These are phyloP conservation scores for Erodium maritimum DNA, from an alignment of 345 rosid species.

Conservation along the genomic window DNA sequence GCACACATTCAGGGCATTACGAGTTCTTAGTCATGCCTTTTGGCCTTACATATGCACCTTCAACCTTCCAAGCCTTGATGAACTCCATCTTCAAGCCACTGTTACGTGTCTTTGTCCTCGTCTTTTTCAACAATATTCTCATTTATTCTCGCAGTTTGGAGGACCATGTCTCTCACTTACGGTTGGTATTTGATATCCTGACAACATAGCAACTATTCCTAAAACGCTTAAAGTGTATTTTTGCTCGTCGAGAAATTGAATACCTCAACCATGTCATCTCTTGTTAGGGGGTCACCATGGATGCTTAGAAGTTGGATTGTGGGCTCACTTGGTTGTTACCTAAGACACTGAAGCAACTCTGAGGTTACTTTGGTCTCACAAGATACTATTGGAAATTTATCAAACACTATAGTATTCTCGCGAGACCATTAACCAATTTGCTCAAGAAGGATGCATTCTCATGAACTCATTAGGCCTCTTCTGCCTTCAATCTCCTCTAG, in stretches of 20 bases:
- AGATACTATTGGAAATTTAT: background rate
- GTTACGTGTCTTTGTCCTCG: background rate
- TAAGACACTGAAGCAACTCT: background rate
- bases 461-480: background rate
- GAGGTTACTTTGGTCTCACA: background rate
- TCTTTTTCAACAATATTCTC: background rate
- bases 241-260: background rate
- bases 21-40: too few relatives aligned
- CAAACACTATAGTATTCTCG: background rate
- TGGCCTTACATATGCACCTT: too few relatives aligned
- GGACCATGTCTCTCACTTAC: too few relatives aligned
- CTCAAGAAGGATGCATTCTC: background rate
- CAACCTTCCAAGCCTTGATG: too few relatives aligned
- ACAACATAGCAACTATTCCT: background rate
- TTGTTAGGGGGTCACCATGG: background rate
- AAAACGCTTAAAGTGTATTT: background rate
- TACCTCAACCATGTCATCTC: background rate
- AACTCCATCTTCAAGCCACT: background rate
- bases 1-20: background rate
- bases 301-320: background rate
- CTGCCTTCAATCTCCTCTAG: background rate
- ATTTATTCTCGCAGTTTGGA: background rate
- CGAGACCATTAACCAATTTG: background rate
- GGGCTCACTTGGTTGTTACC: background rate
- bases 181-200: background rate